Conservation (phyloP, 768 basidiomycete genomes). For the Russula compacta region DNA sequence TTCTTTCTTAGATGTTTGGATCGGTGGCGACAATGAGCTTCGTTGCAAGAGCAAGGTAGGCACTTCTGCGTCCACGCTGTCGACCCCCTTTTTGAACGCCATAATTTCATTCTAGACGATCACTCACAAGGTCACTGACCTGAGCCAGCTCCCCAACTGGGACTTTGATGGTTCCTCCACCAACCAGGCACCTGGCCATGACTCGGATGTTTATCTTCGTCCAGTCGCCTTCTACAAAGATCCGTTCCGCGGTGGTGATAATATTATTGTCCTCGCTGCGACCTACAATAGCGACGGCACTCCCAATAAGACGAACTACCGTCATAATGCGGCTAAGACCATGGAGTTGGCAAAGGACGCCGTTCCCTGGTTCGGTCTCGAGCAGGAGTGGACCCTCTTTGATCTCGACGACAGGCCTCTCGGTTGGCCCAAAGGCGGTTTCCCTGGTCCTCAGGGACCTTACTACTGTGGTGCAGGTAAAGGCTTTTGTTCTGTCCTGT, state of each 20-base stretch:
- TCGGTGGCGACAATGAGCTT: conserved; percentile 89
- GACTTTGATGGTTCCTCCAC: conserved; percentile 99
- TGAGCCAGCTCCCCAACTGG: conserved; percentile 92
- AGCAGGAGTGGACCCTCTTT: conserved; percentile 98
- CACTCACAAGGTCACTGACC: conserved; percentile 74
- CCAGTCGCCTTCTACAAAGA: conserved; percentile 97
- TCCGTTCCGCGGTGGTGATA: conserved; percentile 97
- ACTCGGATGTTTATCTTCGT: conserved; percentile 98
- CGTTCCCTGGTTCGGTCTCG: conserved; percentile 94
- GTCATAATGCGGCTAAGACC: conserved; percentile 86
- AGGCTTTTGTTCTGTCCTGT: conserved; percentile 22
- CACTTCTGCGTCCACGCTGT: conserved; percentile 13
- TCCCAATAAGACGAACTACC: conserved; percentile 93
- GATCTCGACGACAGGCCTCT: conserved; percentile 83
- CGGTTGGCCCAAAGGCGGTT: conserved; percentile 99
- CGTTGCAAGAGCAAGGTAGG: conserved; percentile 93
- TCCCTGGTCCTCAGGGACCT: conserved; percentile 98
- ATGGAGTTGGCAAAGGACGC: conserved; percentile 84
- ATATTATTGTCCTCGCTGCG: conserved; percentile 94
- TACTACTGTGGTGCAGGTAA: conserved; percentile 98
- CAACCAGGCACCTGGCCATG: conserved; percentile 89
- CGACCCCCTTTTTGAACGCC: not conserved
- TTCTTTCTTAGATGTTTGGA: conserved; percentile 77
- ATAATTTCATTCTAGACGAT: conserved; percentile 53
- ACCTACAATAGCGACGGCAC: conserved; percentile 99